These are phyloP conservation scores for Amylocystis lapponica DNA, from an alignment of 768 basidiomycete genomes.

Conservation along the genomic window DNA sequence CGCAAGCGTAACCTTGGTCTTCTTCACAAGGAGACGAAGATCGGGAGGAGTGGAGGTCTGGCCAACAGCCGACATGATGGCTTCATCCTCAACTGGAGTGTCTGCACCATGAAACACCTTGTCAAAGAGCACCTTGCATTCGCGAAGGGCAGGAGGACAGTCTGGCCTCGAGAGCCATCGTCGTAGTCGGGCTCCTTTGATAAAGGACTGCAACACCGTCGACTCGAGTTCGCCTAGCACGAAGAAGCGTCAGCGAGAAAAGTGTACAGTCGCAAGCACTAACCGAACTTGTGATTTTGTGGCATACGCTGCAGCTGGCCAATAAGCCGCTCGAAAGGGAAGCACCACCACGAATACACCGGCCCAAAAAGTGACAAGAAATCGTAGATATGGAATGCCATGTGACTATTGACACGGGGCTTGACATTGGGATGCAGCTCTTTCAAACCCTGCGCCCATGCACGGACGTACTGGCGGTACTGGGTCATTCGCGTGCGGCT, in stretches of 20 bases:
- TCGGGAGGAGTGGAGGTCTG: background rate
- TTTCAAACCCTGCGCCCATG: conserved; percentile 6
- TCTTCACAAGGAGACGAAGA: background rate
- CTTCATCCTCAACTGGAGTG: background rate
- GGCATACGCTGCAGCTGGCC: conserved; percentile 17
- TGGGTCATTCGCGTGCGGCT: background rate
- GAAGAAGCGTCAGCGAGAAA: background rate
- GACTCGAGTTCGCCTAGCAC: conserved; percentile 2
- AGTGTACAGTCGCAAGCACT: background rate
- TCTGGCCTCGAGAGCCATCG: conserved; percentile 4
- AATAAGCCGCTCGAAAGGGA: conserved; percentile 21
- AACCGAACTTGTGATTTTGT: conserved; percentile 20
- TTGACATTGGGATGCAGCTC: conserved; percentile 4
- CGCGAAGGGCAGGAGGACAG: background rate
- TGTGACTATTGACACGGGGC: conserved; percentile 4
- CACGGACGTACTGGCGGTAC: conserved; percentile 7
- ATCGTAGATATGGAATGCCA: conserved; percentile 15
- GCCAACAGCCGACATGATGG: background rate
- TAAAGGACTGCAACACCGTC: conserved; percentile 4
- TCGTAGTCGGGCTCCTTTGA: conserved; percentile 2
- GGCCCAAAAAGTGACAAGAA: conserved; percentile 10
- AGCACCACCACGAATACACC: conserved; percentile 21
- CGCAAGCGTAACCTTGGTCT: background rate
- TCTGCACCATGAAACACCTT: background rate
- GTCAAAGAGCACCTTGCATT: conserved; percentile 2